Evolutionary conservation across 164 flowering plant species (phyloP).

Genomic region (Magnolia sinica): DNA sequence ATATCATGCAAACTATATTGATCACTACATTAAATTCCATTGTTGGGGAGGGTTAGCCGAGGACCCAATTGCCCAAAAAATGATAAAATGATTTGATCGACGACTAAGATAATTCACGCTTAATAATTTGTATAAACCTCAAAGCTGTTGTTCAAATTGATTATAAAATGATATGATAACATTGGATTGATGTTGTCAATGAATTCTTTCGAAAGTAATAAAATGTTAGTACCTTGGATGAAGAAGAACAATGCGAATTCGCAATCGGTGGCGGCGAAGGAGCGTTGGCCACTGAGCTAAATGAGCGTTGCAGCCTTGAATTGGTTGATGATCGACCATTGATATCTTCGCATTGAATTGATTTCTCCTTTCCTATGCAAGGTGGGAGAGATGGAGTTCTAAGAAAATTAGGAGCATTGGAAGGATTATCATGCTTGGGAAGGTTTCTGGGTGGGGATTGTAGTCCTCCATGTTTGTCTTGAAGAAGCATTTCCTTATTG

Average conservation of each 20-base stretch:
- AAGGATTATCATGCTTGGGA: constrained; percentile 6
- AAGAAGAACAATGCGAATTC: neutral
- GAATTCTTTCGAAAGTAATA: neutral
- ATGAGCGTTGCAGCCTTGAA: constrained; percentile 35
- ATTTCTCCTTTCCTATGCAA: constrained; percentile 21
- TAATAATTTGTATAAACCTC: no score
- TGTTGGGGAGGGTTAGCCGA: no score
- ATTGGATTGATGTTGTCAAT: no score
- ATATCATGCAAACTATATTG: no score
- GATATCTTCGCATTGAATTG: constrained; percentile 15
- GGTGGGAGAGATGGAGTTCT: constrained; percentile 49
- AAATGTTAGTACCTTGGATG: constrained; percentile 1
- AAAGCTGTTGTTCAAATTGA: no score
- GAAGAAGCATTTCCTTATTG: constrained; percentile 13
- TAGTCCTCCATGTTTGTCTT: neutral
- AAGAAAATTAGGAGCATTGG: constrained; percentile 15
- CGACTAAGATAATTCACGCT: no score
- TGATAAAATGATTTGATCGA: no score
- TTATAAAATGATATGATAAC: no score
- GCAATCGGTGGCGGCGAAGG: neutral
- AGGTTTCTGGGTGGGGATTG: neutral
- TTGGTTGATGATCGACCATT: constrained; percentile 17
- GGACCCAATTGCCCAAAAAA: no score
- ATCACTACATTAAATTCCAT: no score
- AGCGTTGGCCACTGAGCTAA: constrained; percentile 12